Base-by-base conservation (phyloP, 2,329 filamentous ascomycete genomes). In the Hymenotorrendiella dingleyae region DNA sequence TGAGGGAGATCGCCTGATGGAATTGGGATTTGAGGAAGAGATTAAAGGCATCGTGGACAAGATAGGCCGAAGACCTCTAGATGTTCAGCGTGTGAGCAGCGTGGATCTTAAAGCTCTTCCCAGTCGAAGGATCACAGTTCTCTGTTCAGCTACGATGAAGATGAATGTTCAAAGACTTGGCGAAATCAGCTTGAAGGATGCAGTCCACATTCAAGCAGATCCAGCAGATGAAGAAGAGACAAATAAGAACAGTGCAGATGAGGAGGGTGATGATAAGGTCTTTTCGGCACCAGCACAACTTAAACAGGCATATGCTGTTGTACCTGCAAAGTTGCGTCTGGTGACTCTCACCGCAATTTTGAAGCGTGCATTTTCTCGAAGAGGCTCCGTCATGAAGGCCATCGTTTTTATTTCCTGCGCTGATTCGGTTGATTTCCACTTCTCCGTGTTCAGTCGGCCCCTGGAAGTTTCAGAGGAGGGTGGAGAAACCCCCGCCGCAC, bases 81-180 rank as follows among this genome's bases (percentile, higher is more conserved):
- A 74, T 27, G 74, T 75, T 43, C 76, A 74, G 42, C 78, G 77
- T 22, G 74, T 75, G 27, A 78, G 80, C 39, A 72, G 74, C 4
- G 67, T 74, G 4, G 64, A 68, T 2, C 71, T 83, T 27, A 77
- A 48, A 19, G 70, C 84, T 4, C 72, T 95, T 6, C 83, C 88
- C 0, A 79, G 79, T 40, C 77, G 89, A 50, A 78, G 90, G 43
- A 83, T 87, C 2, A 97, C 93, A 0, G 75, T 98, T 4, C 75
- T 98, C 3, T 98, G 93, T 64, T 98, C 93, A 4, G 93, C 93
- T 3, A 98, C 93, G 0, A 86, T 98, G 82, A 96, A 96, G 68
- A 90, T 94, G 80, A 93, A 91, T 55, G 93, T 97, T 1, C 90
- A 97, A 62, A 84, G 85, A 54, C 70, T 98, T 5, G 90, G 91